Percentiles rank a stretch among this genome's conserved stretches.
These are phyloP conservation scores for Liquidambar formosana DNA, from an alignment of 164 flowering plant species.

Conservation along the genomic window DNA sequence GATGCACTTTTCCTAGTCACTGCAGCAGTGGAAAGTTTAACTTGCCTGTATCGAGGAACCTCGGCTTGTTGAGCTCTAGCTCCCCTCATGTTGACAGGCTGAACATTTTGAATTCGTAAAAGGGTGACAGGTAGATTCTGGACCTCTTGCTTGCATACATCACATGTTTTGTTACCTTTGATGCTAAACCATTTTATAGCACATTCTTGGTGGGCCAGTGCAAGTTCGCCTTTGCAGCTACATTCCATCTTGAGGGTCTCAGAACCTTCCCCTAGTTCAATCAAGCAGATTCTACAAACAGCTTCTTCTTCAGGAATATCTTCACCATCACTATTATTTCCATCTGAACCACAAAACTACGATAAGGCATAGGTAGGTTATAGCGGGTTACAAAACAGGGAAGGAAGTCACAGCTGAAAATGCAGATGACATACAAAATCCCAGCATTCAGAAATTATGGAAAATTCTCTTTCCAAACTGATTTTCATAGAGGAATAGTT, in stretches of 20 bases:
- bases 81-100: slow-evolving; percentile 19
- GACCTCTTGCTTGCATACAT: slow-evolving; percentile 77
- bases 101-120: slow-evolving; percentile 47
- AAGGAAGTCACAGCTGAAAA: neutral
- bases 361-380: slow-evolving; percentile 35
- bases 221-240: slow-evolving; percentile 77
- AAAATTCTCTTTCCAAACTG: neutral
- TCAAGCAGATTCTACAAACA: slow-evolving; percentile 68
- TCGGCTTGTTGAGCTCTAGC: slow-evolving; percentile 21
- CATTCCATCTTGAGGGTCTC: slow-evolving; percentile 78
- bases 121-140: slow-evolving; percentile 68
- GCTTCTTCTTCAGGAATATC: slow-evolving; percentile 73
- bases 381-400: slow-evolving; percentile 8
- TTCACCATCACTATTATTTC: slow-evolving; percentile 40
- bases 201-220: slow-evolving; percentile 74
- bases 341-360: slow-evolving; percentile 50
- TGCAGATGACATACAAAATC: neutral
- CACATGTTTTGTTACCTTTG: slow-evolving; percentile 77
- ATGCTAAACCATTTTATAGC: slow-evolving; percentile 78
- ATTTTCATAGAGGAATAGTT: neutral
- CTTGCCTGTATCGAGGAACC: slow-evolving; percentile 49
- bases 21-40: slow-evolving; percentile 1
- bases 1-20: neutral
- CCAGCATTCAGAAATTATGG: neutral
- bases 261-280: slow-evolving; percentile 60